Conservation (phyloP, 805 yeast genomes). For the Ogataea naganishii region DNA sequence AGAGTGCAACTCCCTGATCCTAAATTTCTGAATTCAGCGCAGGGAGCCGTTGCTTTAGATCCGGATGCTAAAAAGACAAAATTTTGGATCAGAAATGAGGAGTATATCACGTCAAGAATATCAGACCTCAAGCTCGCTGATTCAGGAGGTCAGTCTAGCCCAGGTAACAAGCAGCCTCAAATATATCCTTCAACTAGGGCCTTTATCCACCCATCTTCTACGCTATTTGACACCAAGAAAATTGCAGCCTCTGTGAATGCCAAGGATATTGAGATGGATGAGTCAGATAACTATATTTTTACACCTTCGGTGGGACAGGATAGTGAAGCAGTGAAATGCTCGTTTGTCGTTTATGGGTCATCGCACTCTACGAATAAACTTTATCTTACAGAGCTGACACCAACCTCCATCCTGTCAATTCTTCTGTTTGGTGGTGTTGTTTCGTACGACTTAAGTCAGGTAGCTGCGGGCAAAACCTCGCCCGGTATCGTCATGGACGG, state of each 20-base stretch:
- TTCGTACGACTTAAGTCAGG: slow-evolving; percentile 41
- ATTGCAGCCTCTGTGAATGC: slow-evolving; percentile 10
- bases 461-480: slow-evolving; percentile 37
- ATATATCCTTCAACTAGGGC: slow-evolving; percentile 58
- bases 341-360: slow-evolving; percentile 56
- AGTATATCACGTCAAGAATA: slow-evolving; percentile 25
- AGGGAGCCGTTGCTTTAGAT: slow-evolving; percentile 82
- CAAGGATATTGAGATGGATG: slow-evolving; percentile 13
- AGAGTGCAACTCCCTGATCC: slow-evolving; percentile 78
- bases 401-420: slow-evolving; percentile 62
- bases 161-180: slow-evolving; percentile 10
- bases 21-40: slow-evolving; percentile 55
- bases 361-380: slow-evolving; percentile 57
- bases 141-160: too few species aligned
- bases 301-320: slow-evolving; percentile 22
- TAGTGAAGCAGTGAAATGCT: slow-evolving; percentile 31
- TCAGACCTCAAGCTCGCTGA: too few species aligned
- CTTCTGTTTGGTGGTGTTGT: slow-evolving; percentile 77
- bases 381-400: slow-evolving; percentile 71
- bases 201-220: slow-evolving; percentile 81
- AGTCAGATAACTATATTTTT: slow-evolving; percentile 27
- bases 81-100: slow-evolving; percentile 65
- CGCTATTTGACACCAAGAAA: slow-evolving; percentile 46
- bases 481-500: slow-evolving; percentile 81
- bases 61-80: slow-evolving; percentile 69